Base-by-base conservation (phyloP, 2,329 filamentous ascomycete species). In the Bimuria novae-zelandiae region DNA sequence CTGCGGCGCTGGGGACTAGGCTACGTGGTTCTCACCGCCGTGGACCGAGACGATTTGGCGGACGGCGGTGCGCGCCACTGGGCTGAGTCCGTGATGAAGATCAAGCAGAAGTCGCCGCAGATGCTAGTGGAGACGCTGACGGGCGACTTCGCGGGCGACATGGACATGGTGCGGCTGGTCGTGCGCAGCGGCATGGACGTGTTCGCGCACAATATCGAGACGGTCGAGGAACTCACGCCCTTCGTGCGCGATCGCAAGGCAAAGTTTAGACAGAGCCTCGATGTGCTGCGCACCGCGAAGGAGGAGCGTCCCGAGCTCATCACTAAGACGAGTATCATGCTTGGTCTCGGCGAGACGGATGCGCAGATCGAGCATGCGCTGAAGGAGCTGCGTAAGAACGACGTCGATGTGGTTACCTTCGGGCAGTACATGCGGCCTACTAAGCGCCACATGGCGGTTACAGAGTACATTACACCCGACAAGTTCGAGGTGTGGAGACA, bases 381-480 rank as follows among this genome's bases (percentile, higher is more conserved):
- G 54, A 84, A 80, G 72, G 90, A 95, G 72, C 82, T 99, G 11
- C 84, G 94, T 52, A 87, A 87, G 60, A 83, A 86, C 52, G 80
- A 89, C 55, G 92, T 97, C 40, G 94, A 99, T 64, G 91, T 99
- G 11, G 92, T 99, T 52, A 99, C 94, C 0, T 99, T 99, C 64
- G 94, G 94, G n/a, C 94, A 99, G 79, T 99, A 99, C 80, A 99
- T 99, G 94, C 90, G 93, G 10, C 94, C 94, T 1, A 99, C 94
- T 4, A 99, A 97, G 81, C 85, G 93, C 39, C 94, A 99, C 75
- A 93, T 99, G 85, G 88, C 96, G 75, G 94, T 99, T 27, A 89
- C 96, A 69, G 91, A 93, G 74, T 99, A 99, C 73, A 84, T 99
- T 41, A 93, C 92, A 0, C 94, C 94, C 0, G 90, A 89, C 56